Evolutionary conservation across 805 yeast genomes (phyloP).

Genomic region (Ogataea dorogensis): DNA sequence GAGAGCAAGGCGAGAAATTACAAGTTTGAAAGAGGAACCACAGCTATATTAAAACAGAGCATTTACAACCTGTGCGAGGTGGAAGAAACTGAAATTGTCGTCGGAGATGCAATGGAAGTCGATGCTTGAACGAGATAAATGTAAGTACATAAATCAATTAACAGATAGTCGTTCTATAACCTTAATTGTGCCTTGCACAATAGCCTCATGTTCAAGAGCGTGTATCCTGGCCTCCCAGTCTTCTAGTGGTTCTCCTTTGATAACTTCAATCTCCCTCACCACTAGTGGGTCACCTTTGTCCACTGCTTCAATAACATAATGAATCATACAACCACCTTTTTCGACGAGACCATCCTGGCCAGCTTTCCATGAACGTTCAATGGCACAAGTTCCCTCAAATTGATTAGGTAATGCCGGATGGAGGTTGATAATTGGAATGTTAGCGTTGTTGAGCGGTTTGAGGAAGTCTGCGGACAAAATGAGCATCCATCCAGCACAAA

Average conservation of each 20-base stretch:
- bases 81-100: conserved; percentile 39
- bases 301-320: conserved; percentile 92
- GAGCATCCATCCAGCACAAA: conserved; percentile 99
- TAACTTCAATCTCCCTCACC: conserved; percentile 72
- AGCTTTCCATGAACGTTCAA: conserved; percentile 93
- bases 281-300: conserved; percentile 90
- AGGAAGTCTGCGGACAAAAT: conserved; percentile 80
- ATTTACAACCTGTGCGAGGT: conserved; percentile 66
- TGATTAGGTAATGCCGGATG: conserved; percentile 98
- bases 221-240: conserved; percentile 83
- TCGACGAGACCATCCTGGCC: conserved; percentile 79
- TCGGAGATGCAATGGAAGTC: conserved; percentile 49
- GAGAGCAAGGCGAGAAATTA: conserved; percentile 78
- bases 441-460: conserved; percentile 55
- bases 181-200: conserved; percentile 82
- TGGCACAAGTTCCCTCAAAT: conserved; percentile 96
- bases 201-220: conserved; percentile 80
- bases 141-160: conserved; percentile 3
- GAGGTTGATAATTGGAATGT: conserved; percentile 80
- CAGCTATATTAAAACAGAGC: conserved; percentile 73
- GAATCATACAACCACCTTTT: conserved; percentile 94
- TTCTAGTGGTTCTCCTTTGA: conserved; percentile 72
- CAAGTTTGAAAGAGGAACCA: conserved; percentile 90
- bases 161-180: conserved; percentile 44
- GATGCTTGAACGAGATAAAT: conserved; percentile 30